Conservation (phyloP, 768 basidiomycete species). For the Cystoderma amianthinum region DNA sequence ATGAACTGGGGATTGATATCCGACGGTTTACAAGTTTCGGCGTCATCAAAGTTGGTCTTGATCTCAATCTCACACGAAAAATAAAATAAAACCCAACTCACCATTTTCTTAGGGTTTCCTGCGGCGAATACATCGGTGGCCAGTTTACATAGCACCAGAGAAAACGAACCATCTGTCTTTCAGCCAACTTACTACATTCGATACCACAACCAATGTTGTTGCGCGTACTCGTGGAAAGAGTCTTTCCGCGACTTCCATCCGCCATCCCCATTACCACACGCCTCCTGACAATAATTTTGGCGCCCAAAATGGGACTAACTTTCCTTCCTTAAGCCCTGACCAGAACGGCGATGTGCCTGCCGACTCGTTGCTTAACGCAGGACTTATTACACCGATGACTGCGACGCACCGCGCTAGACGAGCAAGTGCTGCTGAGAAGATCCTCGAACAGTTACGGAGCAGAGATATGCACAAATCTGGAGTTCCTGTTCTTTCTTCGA, state of each 20-base stretch:
- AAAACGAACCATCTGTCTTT: no score
- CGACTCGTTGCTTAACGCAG: slow-evolving; percentile 9
- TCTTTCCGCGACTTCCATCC: slow-evolving; percentile 19
- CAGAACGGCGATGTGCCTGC: slow-evolving; percentile 6
- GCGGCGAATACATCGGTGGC: slow-evolving; percentile 90
- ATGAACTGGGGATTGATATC: slow-evolving; percentile 74
- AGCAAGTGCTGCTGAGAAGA: slow-evolving; percentile 62
- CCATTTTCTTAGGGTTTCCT: slow-evolving; percentile 65
- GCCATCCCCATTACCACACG: slow-evolving; percentile 11
- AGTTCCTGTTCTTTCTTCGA: slow-evolving; percentile 15
- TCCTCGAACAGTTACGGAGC: slow-evolving; percentile 57
- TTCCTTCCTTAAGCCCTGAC: slow-evolving; percentile 11
- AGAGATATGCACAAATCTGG: slow-evolving; percentile 46
- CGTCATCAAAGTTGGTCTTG: slow-evolving; percentile 78
- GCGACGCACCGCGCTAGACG: slow-evolving; percentile 37
- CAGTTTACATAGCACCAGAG: slow-evolving; percentile 42
- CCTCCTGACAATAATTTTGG: background rate
- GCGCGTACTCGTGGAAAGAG: slow-evolving; percentile 31
- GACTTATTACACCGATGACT: slow-evolving; percentile 17
- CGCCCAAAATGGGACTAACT: background rate
- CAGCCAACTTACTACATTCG: background rate
- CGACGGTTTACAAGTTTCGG: slow-evolving; percentile 96
- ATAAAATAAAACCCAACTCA: slow-evolving; percentile 2
- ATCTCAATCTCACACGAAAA: background rate
- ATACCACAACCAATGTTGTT: background rate